Evolutionary conservation across 2,329 filamentous ascomycete genomes (phyloP).

Genomic region (Xenoacremonium recifei): DNA sequence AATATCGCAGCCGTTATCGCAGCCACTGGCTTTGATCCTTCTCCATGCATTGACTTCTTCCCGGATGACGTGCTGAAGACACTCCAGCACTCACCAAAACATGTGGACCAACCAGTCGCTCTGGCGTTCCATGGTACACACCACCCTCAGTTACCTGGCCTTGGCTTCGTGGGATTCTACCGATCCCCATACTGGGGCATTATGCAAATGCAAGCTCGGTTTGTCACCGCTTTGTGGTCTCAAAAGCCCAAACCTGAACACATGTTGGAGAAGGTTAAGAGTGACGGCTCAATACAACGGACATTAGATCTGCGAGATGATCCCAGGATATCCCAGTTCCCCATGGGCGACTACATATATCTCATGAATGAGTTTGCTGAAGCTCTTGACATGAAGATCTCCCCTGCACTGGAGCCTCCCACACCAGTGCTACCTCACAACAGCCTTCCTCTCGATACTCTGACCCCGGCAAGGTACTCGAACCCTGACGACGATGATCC

Average conservation of each 20-base stretch:
- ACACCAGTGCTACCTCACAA: constrained; percentile 37
- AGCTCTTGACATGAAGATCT: constrained; percentile 52
- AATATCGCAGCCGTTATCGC: constrained; percentile 67
- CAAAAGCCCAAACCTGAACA: constrained; percentile 10
- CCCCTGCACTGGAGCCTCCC: constrained; percentile 23
- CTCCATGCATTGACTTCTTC: constrained; percentile 63
- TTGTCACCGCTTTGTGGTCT: constrained; percentile 62
- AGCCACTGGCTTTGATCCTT: constrained; percentile 72
- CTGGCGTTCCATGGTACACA: constrained; percentile 67
- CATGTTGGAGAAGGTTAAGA: constrained; percentile 37
- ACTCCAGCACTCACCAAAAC: constrained; percentile 56
- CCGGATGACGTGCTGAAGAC: constrained; percentile 51
- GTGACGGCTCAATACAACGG: constrained; percentile 44
- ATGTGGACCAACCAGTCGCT: constrained; percentile 59
- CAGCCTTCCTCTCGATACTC: constrained; percentile 47
- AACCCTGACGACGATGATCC: constrained; percentile 29
- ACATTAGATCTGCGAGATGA: constrained; percentile 52
- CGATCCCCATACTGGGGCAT: constrained; percentile 83
- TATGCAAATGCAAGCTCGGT: constrained; percentile 81
- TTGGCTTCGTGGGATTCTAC: constrained; percentile 84
- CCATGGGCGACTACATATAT: constrained; percentile 79
- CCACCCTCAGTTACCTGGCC: constrained; percentile 56
- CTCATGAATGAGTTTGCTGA: constrained; percentile 69
- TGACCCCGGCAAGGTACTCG: constrained; percentile 56
- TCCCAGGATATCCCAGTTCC: constrained; percentile 64